Evolutionary conservation across 1,284 basidiomycete genomes (phyloP), one percentile per base, ranked within the genome.

Genomic region (Malassezia psittaci): DNA sequence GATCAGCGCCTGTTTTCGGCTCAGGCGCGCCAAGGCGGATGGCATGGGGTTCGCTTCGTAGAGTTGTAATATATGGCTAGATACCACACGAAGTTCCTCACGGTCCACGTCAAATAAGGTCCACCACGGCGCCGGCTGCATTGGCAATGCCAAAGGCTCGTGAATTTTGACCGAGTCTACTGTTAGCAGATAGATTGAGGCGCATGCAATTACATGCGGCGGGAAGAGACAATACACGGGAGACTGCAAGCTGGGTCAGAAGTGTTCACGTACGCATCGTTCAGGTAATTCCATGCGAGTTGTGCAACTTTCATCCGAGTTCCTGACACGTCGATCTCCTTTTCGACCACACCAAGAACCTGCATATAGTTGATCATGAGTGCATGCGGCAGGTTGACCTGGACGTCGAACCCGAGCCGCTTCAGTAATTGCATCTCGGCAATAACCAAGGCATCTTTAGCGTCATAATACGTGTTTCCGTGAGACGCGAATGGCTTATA

Each of bases 391-490:
- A 96, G 78, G 13, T 88, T 85, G 46, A 93, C 88, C 67, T 72
- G 64, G 2, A 75, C 68, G 37, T 75, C 62, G 51, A 76, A 77
- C 5, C 69, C 75, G 12, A 77, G 68, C 2, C 72, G 83, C 77
- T 98, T 98, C 61, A 99, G 80, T 16, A 98, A 82, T 74, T 98
- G 94, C 88, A 98, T 96, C 77, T 99, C 94, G 1, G 86, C 84
- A 13, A 94, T 85, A 19, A 96, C 88, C 43, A 96, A 78, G 5
- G 87, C 85, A 66, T 93, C 90, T 69, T 89, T 90, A 63, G 86
- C 78, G 60, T 89, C 86, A 76, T 90, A 89, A 66, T 90, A 93
- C 1, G 82, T 81, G 58, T 81, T 80, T 8, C 85, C 82, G 69
- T 88, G 89, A 76, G 90, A 91, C 18, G 85, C 83, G 85, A 88